Evolutionary conservation across 1,284 basidiomycete species (phyloP), one percentile per base, ranked within the genome.

Genomic region (Trametes polyzona): DNA sequence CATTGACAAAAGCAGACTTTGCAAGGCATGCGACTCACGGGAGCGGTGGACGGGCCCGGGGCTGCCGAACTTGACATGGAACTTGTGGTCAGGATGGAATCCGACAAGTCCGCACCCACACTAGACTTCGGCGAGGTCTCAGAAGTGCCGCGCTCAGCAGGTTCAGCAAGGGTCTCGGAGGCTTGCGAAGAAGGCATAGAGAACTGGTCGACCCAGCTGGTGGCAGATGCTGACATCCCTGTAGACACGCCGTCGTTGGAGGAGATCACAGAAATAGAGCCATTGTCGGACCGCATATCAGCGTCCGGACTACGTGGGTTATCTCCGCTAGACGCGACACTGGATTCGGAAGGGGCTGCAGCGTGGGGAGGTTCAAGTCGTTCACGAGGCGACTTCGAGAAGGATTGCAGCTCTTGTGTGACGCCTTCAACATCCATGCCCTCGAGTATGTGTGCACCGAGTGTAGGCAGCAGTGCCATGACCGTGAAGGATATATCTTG

Each of bases 391-490:
- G 73, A 58, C 55, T 69, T 79, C 39, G 78, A 79, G 47, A 76
- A 70, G 7, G 71, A 69, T 65, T 89, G 87, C 10, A 96, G 79
- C 66, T 92, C 87, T 23, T 81, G 74, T 0, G 90, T 95, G 12
- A 95, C 75, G 1, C 77, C 76, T 65, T 96, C 95, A 19, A 96
- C 90, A 66, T 96, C 87, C 84, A 95, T 90, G 43, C 85, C 84
- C 26, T 80, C 74, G 16, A 93, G 75, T 12, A 96, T 81, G 63
- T 91, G 86, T 16, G 84, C 77, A 1, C 87, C 83, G 10, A 96
- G 80, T 0, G 90, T 89, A 0, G 92, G 90, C 9, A 96, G 75
- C 30, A 95, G 82, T 0, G 91, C 87, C 69, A 93, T 84, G 36
- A 93, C 78, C 1, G 92, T 95, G 69, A 88, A 96, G 11, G 86